Evolutionary conservation across 805 yeast species (phyloP), one percentile per base, ranked within the genome.

Genomic region (Nakazawaea populi): DNA sequence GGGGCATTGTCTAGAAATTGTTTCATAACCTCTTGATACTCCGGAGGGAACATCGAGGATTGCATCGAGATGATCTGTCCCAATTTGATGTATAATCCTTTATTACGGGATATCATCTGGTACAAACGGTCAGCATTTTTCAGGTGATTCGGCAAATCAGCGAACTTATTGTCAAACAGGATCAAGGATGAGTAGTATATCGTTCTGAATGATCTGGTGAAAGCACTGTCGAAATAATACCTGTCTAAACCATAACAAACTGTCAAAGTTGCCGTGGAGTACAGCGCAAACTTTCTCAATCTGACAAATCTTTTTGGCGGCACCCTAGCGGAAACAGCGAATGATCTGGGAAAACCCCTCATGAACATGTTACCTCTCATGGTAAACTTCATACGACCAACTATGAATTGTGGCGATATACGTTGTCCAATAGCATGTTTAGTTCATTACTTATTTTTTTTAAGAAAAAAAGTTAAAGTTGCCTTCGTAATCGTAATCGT

Each of bases 11-110:
- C 94, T 58, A 84, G 87, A 46, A 87, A 66, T 52, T 68, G 64
- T 11, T 73, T 69, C 60, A 87, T 82, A 58, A 77, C 67, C 40
- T 70, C 74, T 56, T 82, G 88, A 64, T 71, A 85, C 24, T 80
- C 84, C 36, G 70, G 64, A 2, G 95, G 95, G 55, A 87, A 78
- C 58, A 84, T 71, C 30, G 75, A 67, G 0, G 89, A 82, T 62
- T 87, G 94, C 59, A 86, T 80, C 2, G 94, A 92, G 44, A 87
- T 74, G 47, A 87, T 83, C 71, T 87, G 94, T 28, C 94, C 95
- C 57, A 85, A 65, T 62, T 87, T 87, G 62, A 87, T 82, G 60
- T 85, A 87, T 18, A 87, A 70, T 1, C 87, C 86, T 55, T 75
- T 77, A 59, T 81, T 81, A 10, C 59, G 59, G 37, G 63, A 61